Evolutionary conservation across 768 basidiomycete genomes (phyloP), one percentile per base, ranked within the genome.

Genomic region (Lepiota brunneoincarnata): DNA sequence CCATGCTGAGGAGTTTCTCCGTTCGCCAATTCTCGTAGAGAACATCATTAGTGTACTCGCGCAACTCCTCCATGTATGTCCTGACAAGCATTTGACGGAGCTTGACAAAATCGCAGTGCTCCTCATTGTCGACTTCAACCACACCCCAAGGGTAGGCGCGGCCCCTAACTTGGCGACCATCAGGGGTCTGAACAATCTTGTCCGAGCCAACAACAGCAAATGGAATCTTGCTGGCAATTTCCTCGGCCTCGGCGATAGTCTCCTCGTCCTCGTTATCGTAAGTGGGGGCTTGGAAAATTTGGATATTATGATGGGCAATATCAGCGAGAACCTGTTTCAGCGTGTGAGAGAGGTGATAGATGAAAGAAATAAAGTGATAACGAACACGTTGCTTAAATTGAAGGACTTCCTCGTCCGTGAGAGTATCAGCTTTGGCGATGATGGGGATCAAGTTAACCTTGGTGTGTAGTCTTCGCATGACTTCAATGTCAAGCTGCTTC

Each of bases 241-340:
- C 97, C 72, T 98, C 96, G 37, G 93, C 90, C 72, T 99, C 97
- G 4, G 93, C 92, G 54, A 98, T 75, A 1, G 95, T 97, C 75
- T 99, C 97, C 69, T 98, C 97, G 61, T 99, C 97, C 71, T 99
- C 97, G 61, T 95, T 93, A 55, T 98, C 95, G 64, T 99, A 98
- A 1, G 88, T 87, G 0, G 97, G 97, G 1, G 97, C 95, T 68
- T 96, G 89, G 87, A 97, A 99, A 67, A 98, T 98, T 61, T 92
- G 89, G 64, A 99, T 98, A 60, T 93, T 87, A 74, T 99, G 95
- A 70, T 93, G 83, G 18, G 86, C 85, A 62, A 99, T 97, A 71
- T 99, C 97, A 26, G 86, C 80, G 45, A 98, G 78, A 63, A 98
- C 89, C 94, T 96, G 61, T 9, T 23, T 9, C 35, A 50, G 24